Base-by-base conservation (phyloP, 805 yeast species). In the Saturnispora mendoncae region DNA sequence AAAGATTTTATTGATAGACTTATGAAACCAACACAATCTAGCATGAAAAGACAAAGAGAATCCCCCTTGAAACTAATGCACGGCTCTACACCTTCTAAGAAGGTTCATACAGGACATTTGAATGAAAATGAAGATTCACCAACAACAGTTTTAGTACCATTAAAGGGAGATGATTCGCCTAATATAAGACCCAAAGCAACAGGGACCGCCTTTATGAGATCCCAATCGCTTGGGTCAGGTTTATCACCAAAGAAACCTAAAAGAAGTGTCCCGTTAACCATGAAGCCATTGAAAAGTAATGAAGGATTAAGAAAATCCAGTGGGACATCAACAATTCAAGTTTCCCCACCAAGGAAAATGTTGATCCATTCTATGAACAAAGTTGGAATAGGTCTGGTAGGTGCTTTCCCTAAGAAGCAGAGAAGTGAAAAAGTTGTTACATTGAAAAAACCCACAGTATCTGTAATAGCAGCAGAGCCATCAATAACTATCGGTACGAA, bases 21-120 rank as follows among this genome's bases (percentile, higher is more conserved):
- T 28, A 51, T 50, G 52, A 46, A 45, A 28, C 60, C 57, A 1
- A 56, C 60, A 0, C 51, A 50, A 24, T 39, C 58, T 2, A 57
- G 60, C 32, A 42, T 46, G 10, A 47, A 47, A 29, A 45, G 48
- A 31, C 34, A 24, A 9, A 15, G 35, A 28, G 39, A 33, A 10
- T 38, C 45, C 5, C 39, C 42, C 26, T 23, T 24, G 6, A n/a
- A 35, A 34, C 10, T 23, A 10, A n/a, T n/a, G n/a, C n/a, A n/a
- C n/a, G n/a, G n/a, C n/a, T n/a, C n/a, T n/a, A n/a, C n/a, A n/a
- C n/a, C n/a, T n/a, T n/a, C n/a, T n/a, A n/a, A n/a, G n/a, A n/a
- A n/a, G n/a, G n/a, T n/a, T n/a, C n/a, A n/a, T n/a, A n/a, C n/a
- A n/a, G n/a, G n/a, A 12, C 23, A 23, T 12, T 5, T 10, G n/a